Conservation (phyloP, 73 alveolate species). For the Paramecium primaurelia region DNA sequence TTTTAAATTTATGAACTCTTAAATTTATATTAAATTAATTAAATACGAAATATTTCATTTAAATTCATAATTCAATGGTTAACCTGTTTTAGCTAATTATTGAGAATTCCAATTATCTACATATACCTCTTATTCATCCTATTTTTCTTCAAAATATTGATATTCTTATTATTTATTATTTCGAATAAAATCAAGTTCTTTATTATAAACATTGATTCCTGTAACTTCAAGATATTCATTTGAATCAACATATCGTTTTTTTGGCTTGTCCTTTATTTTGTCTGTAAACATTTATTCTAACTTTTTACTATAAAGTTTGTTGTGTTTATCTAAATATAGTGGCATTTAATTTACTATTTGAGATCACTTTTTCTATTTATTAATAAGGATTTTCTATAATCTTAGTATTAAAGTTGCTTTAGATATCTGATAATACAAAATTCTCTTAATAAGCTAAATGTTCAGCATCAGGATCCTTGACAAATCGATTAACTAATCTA, state of each 20-base stretch:
- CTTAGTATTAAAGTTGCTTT: conserved; percentile 9
- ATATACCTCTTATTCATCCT: neutral
- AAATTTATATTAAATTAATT: neutral
- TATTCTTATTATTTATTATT: neutral
- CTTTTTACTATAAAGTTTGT: neutral
- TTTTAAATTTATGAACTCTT: neutral
- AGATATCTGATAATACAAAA: conserved; percentile 1
- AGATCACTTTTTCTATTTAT: neutral
- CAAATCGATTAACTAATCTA: neutral
- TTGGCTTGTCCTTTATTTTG: neutral
- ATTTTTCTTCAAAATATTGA: neutral
- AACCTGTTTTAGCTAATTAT: neutral
- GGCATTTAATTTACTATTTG: neutral
- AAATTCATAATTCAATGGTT: neutral
- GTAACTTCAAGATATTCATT: neutral
- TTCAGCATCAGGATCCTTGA: neutral
- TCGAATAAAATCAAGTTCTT: neutral
- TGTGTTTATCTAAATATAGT: neutral
- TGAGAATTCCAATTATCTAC: neutral
- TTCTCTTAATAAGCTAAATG: neutral
- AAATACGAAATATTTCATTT: neutral
- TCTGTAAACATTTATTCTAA: neutral
- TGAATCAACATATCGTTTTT: neutral
- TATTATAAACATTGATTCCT: neutral
- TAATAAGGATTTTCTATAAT: conserved; percentile 22